Evolutionary conservation across 192 early-diverging fungal species (phyloP).

Genomic region (Coemansia sp.): DNA sequence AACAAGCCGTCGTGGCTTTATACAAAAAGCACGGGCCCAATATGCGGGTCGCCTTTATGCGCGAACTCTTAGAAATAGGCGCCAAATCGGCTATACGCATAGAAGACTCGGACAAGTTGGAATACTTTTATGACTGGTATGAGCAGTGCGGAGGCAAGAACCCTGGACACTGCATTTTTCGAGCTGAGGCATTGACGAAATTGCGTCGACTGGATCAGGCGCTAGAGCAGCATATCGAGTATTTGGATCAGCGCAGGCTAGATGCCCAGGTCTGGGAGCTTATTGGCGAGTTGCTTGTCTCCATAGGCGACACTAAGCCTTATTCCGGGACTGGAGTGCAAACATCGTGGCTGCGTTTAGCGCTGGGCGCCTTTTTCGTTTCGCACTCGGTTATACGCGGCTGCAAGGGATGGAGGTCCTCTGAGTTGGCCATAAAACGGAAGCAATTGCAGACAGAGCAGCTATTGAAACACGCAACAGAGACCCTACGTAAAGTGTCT

Average conservation of each 20-base stretch:
- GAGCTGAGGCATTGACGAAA: conserved; percentile 19
- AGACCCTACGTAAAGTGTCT: neutral
- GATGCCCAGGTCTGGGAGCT: conserved; percentile 49
- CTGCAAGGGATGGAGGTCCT: conserved; percentile 34
- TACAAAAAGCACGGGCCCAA: neutral
- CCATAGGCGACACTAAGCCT: conserved; percentile 1
- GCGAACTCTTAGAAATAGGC: conserved; percentile 49
- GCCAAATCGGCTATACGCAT: conserved; percentile 27
- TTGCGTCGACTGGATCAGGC: conserved; percentile 27
- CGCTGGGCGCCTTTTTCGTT: conserved; percentile 27
- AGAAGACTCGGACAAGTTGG: conserved; percentile 7
- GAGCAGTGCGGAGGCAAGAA: conserved; percentile 39
- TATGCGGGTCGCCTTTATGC: conserved; percentile 22
- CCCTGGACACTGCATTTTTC: conserved; percentile 44
- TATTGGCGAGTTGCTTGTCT: conserved; percentile 25
- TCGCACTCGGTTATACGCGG: conserved; percentile 25
- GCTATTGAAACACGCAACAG: conserved; percentile 6
- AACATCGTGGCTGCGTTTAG: conserved; percentile 22
- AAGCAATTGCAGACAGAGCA: conserved; percentile 15
- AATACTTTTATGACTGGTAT: conserved; percentile 40
- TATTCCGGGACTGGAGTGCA: neutral
- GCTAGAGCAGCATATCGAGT: conserved; percentile 24
- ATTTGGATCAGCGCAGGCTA: conserved; percentile 34
- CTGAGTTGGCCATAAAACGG: conserved; percentile 17
- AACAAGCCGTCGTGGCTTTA: conserved; percentile 18